These are phyloP conservation scores for Monosporozyma aquatica DNA, from an alignment of 805 yeast genomes.

Conservation along the genomic window DNA sequence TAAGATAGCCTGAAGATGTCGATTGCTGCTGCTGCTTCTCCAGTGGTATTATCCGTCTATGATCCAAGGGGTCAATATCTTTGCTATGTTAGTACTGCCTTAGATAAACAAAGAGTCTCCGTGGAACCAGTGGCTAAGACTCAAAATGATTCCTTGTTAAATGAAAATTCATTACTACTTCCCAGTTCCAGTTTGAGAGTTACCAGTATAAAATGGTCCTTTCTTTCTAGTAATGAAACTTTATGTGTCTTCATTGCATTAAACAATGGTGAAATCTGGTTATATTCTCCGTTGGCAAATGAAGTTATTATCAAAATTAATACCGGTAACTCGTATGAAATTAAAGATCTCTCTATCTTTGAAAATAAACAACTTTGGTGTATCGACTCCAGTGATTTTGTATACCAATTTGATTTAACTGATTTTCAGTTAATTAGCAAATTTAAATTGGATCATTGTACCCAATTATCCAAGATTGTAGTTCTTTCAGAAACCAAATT, in stretches of 20 bases:
- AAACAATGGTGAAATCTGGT: conserved; percentile 51
- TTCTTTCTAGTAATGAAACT: conserved; percentile 30
- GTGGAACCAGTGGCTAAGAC: conserved; percentile 42
- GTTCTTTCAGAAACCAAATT: conserved; percentile 27
- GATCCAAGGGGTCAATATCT: conserved; percentile 55
- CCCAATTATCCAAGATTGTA: conserved; percentile 23
- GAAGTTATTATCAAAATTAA: conserved; percentile 45
- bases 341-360: conserved; percentile 38
- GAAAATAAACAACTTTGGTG: conserved; percentile 41
- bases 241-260: conserved; percentile 52
- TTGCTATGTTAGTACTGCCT: conserved; percentile 57
- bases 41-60: conserved; percentile 36
- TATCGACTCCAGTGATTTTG: conserved; percentile 47
- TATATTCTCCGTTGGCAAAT: conserved; percentile 61
- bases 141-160: conserved; percentile 26
- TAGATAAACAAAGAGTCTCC: conserved; percentile 61
- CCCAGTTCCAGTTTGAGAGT: conserved; percentile 21
- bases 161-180: conserved; percentile 25
- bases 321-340: conserved; percentile 38
- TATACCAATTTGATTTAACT: conserved; percentile 54
- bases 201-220: conserved; percentile 20
- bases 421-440: conserved; percentile 35
- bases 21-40: conserved; percentile 4
- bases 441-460: conserved; percentile 34
- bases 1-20: no score